Evolutionary conservation across 371 early-diverging fungal genomes (phyloP).

Genomic region (Mortierella sp.): DNA sequence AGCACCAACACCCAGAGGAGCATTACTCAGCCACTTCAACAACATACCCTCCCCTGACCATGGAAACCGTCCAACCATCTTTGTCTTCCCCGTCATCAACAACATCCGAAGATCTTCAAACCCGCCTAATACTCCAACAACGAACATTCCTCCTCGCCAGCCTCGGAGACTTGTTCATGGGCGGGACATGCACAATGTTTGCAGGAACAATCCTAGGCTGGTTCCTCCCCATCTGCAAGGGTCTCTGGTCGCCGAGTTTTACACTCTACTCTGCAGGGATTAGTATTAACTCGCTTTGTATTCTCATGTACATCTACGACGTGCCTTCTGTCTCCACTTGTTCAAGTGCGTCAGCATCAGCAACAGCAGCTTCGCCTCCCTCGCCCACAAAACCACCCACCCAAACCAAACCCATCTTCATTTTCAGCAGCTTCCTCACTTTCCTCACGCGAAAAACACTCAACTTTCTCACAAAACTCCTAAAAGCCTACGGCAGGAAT

Average conservation of each 20-base stretch:
- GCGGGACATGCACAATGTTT: conserved; percentile 22
- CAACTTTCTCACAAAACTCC: neutral
- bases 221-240: conserved; percentile 61
- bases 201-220: conserved; percentile 33
- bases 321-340: neutral
- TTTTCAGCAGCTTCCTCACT: neutral
- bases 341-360: too few relatives aligned
- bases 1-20: neutral
- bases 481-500: conserved; percentile 47
- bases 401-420: neutral
- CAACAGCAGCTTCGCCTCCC: neutral
- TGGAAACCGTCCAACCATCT: neutral
- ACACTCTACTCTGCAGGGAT: conserved; percentile 57
- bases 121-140: neutral
- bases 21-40: neutral
- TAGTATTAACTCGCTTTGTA: conserved; percentile 29
- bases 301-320: conserved; percentile 37
- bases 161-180: conserved; percentile 36
- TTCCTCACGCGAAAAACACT: neutral
- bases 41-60: neutral
- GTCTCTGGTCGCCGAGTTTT: conserved; percentile 64
- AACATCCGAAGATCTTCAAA: neutral
- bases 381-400: neutral
- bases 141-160: conserved; percentile 17
- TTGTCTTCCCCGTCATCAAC: neutral